phyloP scores from a whole-genome alignment of 1,139 yeast genomes.

The Yamadazyma friedrichii region DNA sequence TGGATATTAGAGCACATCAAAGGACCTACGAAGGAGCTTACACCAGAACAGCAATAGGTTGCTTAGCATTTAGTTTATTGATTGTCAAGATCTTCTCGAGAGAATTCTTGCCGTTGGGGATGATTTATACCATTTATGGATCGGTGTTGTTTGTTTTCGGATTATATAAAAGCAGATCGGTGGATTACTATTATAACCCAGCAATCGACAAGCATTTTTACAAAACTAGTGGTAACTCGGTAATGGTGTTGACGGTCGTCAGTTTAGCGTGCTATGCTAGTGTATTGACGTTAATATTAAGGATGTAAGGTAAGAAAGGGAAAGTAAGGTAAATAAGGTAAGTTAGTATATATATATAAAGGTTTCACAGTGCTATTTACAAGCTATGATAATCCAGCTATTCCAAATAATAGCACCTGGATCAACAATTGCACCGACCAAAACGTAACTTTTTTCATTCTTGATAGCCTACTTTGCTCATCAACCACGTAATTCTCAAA shows the following conservation, averaged over 20 bases:
- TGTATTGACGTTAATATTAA: conserved; percentile 40
- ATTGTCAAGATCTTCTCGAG: conserved; percentile 52
- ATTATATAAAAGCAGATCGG: conserved; percentile 41
- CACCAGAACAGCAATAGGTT: conserved; percentile 50
- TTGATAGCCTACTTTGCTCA: conserved; percentile 69
- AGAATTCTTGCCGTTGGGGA: conserved; percentile 54
- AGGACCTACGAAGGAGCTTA: conserved; percentile 64
- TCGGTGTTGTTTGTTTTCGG: conserved; percentile 48
- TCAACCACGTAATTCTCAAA: conserved; percentile 87
- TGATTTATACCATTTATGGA: conserved; percentile 53
- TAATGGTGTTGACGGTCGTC: conserved; percentile 38
- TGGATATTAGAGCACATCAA: conserved; percentile 60
- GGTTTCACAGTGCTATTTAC: not conserved
- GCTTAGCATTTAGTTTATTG: conserved; percentile 45
- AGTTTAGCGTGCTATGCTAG: conserved; percentile 48
- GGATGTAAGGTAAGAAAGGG: conserved; percentile 23
- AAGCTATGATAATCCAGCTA: conserved; percentile 43
- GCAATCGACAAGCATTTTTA: conserved; percentile 39
- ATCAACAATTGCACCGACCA: conserved; percentile 88
- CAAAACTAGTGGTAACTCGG: conserved; percentile 52
- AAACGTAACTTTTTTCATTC: conserved; percentile 84
- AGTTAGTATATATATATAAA: not conserved
- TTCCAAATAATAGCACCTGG: conserved; percentile 77
- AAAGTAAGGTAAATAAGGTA: not conserved
- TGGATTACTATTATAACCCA: conserved; percentile 49